Conservation (phyloP, 192 early-diverging fungal species). For the Umbelopsis sp. region DNA sequence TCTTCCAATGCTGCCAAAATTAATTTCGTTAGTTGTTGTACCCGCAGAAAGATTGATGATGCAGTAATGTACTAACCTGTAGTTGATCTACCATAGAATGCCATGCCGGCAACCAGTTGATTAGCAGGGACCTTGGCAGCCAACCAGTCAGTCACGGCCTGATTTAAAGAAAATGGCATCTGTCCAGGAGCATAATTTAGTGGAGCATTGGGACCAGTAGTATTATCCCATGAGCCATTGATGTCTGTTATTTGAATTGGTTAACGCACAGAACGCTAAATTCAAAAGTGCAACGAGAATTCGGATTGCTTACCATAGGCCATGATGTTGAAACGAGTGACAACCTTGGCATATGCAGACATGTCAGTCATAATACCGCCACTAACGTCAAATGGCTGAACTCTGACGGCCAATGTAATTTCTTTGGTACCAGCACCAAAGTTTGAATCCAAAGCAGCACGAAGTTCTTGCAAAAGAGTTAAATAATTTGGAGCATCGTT, state of each 20-base stretch:
- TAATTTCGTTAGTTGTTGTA: constrained; percentile 10
- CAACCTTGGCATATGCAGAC: constrained; percentile 55
- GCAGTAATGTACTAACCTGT: constrained; percentile 28
- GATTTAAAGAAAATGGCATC: constrained; percentile 44
- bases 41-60: not conserved
- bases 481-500: constrained; percentile 70
- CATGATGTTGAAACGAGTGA: constrained; percentile 74
- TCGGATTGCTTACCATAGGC: constrained; percentile 48
- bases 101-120: constrained; percentile 62
- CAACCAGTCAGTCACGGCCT: constrained; percentile 60
- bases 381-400: constrained; percentile 61
- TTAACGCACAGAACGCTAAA: not conserved
- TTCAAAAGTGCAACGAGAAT: not conserved
- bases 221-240: constrained; percentile 59
- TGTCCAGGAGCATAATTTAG: constrained; percentile 36
- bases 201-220: constrained; percentile 59
- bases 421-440: constrained; percentile 49
- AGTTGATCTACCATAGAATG: constrained; percentile 62
- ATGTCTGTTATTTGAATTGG: constrained; percentile 26
- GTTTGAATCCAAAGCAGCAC: constrained; percentile 44
- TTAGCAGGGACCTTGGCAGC: constrained; percentile 57
- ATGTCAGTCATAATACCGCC: constrained; percentile 55
- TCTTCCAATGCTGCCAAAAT: constrained; percentile 35
- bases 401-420: constrained; percentile 65
- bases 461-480: constrained; percentile 59